Evolutionary conservation across 768 basidiomycete genomes (phyloP).

Genomic region (Lactarius tabidus): DNA sequence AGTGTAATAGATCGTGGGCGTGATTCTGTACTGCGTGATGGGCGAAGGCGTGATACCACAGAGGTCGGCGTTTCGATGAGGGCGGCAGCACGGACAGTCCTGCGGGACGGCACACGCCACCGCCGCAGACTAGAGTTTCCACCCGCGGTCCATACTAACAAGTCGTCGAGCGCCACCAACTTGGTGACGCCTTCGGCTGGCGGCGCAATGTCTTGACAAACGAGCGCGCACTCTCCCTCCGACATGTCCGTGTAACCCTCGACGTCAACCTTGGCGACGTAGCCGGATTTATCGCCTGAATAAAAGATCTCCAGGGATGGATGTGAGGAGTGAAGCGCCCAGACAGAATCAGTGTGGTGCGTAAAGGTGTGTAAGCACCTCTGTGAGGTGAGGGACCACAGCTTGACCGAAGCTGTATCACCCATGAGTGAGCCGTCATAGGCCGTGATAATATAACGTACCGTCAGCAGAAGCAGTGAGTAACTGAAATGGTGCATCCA

Average conservation of each 20-base stretch:
- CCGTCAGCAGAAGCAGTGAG: slow-evolving; percentile 81
- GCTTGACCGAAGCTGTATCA: slow-evolving; percentile 67
- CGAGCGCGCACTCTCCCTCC: slow-evolving; percentile 84
- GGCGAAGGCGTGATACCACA: slow-evolving; percentile 5
- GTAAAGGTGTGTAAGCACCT: slow-evolving; percentile 94
- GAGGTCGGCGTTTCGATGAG: slow-evolving; percentile 20
- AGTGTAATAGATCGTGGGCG: slow-evolving; percentile 22
- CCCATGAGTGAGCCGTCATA: slow-evolving; percentile 18
- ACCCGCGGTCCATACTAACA: slow-evolving; percentile 85
- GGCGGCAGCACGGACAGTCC: slow-evolving; percentile 34
- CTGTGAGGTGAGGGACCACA: slow-evolving; percentile 90
- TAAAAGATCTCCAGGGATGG: slow-evolving; percentile 87
- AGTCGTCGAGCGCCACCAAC: slow-evolving; percentile 78
- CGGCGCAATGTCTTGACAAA: slow-evolving; percentile 56
- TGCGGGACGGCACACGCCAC: slow-evolving; percentile 67
- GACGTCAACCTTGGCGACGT: slow-evolving; percentile 88
- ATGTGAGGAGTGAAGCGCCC: slow-evolving; percentile 87
- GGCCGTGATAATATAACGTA: slow-evolving; percentile 25
- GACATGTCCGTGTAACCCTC: slow-evolving; percentile 75
- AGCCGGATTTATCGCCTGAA: slow-evolving; percentile 90
- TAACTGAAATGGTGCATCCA: slow-evolving; percentile 41
- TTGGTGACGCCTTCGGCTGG: slow-evolving; percentile 71
- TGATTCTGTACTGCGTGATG: slow-evolving; percentile 22
- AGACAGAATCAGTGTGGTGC: slow-evolving; percentile 91
- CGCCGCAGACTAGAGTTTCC: slow-evolving; percentile 76